Evolutionary conservation across 441 rosid genomes (phyloP), one percentile per base, ranked within the genome.

Genomic region (Adansonia grandidieri): DNA sequence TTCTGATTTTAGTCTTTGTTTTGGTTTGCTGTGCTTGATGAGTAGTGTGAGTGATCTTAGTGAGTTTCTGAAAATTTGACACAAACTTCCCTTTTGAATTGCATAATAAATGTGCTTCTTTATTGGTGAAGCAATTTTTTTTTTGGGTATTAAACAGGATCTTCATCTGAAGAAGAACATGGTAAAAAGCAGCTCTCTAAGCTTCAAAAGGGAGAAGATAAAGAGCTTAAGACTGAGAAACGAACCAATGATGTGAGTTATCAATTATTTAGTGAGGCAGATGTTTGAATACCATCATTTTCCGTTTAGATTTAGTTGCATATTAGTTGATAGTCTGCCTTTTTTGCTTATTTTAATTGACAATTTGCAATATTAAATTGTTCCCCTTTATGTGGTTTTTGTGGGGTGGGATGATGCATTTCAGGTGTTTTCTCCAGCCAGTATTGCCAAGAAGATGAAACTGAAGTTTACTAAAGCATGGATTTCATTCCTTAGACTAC

Each of bases 401-500:
- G 67, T 64, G 24, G 73, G 77, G 54, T 56, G 62, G 19, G 4
- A 50, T 77, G n/a, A 50, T 82, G 42, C 45, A 28, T 9, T 86
- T 53, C 82, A 95, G 99, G 91, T 83, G 37, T 80, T 89, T 71
- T 90, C 93, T 80, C 84, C 92, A 17, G 82, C 86, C 76, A 85
- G 80, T 51, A 87, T 92, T 44, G 78, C 81, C 80, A 96, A 88
- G 85, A 92, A 86, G 88, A 92, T 92, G 90, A 96, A 92, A 87
- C 62, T 89, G 63, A 93, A 91, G 84, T 93, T 96, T 80, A 93
- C 92, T 2, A 93, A 92, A 85, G 93, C 97, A n/a, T 93, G 99
- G 98, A 86, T 90, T 81, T 83, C 94, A 37, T 92, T 96, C 89
- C 94, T 93, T 77, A 89, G 92, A 85, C 85, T 93, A 61, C 97